Conservation (phyloP, 164 flowering plant genomes). For the grape (Vitis vinifera) region DNA sequence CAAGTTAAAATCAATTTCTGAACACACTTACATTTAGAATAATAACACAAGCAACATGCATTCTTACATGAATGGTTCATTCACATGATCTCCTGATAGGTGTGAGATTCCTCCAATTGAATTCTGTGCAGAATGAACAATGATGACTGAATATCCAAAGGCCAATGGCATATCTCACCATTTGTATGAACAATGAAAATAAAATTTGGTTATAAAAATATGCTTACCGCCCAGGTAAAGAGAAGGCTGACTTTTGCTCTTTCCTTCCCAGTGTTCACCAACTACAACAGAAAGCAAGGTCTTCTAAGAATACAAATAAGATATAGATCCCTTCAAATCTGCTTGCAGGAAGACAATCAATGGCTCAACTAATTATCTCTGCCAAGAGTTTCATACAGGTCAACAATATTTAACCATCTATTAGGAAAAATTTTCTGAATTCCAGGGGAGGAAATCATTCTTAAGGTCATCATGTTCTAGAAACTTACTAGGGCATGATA, state of each 20-base stretch:
- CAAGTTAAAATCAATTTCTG: background rate
- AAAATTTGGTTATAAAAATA: background rate
- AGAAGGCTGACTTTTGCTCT: constrained; percentile 92
- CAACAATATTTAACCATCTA: too few relatives aligned
- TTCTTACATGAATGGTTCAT: constrained; percentile 85
- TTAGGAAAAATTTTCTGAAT: too few relatives aligned
- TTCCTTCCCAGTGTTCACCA: constrained; percentile 90
- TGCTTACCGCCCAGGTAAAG: constrained; percentile 94
- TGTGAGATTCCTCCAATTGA: constrained; percentile 89
- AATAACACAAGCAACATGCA: background rate
- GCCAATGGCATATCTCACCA: background rate
- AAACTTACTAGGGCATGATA: too few relatives aligned
- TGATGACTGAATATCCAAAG: constrained; percentile 10
- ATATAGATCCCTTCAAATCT: background rate
- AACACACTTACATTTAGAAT: background rate
- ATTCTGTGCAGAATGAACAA: constrained; percentile 49
- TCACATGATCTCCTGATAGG: constrained; percentile 85
- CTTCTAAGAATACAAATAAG: background rate
- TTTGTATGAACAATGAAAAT: background rate
- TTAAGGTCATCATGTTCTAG: too few relatives aligned
- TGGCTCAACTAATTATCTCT: too few relatives aligned
- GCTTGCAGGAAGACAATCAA: too few relatives aligned
- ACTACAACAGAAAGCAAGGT: constrained; percentile 39
- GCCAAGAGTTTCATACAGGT: too few relatives aligned
- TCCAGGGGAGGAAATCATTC: too few relatives aligned